Base-by-base conservation (phyloP, 2,329 filamentous ascomycete species). In the Ophiostoma populinum region DNA sequence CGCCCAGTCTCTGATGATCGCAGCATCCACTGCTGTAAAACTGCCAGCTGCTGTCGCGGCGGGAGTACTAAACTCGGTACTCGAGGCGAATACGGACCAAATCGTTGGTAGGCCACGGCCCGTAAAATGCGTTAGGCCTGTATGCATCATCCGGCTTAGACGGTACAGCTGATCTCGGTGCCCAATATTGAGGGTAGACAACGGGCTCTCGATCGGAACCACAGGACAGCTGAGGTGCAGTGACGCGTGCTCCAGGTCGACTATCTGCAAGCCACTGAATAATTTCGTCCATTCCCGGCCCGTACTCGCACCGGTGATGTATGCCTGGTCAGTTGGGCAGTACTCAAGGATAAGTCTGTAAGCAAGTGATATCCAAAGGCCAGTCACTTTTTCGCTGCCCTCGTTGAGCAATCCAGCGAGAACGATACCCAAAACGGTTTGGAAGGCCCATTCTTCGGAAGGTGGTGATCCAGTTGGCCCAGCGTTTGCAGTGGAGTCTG, bases 381-480 rank as follows among this genome's bases (percentile, higher is more conserved):
- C 41, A 3, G 38, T 38, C 11, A 35, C 39, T 3, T 33, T 31
- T 8, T 37, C 36, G 25, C 28, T 39, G 7, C 39, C 41, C 29
- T 43, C 41, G 10, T 39, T 19, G 31, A 43, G 29, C 15, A 43
- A 31, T n/a, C 41, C 35, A 5, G 37, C 41, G 12, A 43, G 35
- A 8, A 43, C 35, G n/a, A 43, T 40, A 26, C 39, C 41, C 7
- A 43, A 37, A 12, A 43, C 39, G 3, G 41, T 43, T 35, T 43
- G 41, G 16, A 43, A 43, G 16, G 41, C 41, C 41, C 41, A 43
- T n/a, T 43, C 41, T n/a, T 43, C 41, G 4, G 34, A 19, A 22
- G 15, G 30, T 7, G 30, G 21, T 16, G 30, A 16, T 12, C 10
- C 27, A 4, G 21, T 11, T 6, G 15, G 11, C 10, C 21, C 27